Percentiles rank a stretch among this genome's conserved stretches.
Evolutionary conservation across 177 flowering plant species (phyloP).

Genomic region (Telopea speciosissima): DNA sequence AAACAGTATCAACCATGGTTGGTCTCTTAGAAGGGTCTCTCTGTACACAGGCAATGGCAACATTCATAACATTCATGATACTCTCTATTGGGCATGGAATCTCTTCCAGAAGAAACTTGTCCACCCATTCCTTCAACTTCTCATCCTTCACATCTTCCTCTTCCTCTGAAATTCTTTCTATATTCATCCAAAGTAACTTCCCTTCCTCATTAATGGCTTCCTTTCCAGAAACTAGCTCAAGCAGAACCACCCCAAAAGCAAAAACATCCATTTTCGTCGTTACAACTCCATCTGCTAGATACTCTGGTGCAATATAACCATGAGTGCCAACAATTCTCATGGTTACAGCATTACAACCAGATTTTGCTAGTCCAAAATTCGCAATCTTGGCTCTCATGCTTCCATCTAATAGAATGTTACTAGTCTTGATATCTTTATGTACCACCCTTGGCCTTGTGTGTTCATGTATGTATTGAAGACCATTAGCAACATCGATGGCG

Average conservation of each 20-base stretch:
- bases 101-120: constrained; percentile 26
- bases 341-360: constrained; percentile 91
- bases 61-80: constrained; percentile 50
- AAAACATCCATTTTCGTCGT: constrained; percentile 83
- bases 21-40: constrained; percentile 63
- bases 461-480: constrained; percentile 87
- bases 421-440: constrained; percentile 84
- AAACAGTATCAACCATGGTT: constrained; percentile 78
- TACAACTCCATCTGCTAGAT: constrained; percentile 72
- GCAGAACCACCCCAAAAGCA: constrained; percentile 81
- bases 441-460: constrained; percentile 84
- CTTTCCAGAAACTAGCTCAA: constrained; percentile 73
- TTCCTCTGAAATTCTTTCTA: constrained; percentile 29
- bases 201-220: constrained; percentile 61
- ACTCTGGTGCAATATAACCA: constrained; percentile 92
- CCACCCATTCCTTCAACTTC: constrained; percentile 52
- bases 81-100: constrained; percentile 47
- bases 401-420: constrained; percentile 77
- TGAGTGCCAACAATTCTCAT: constrained; percentile 88
- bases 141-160: constrained; percentile 35
- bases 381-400: constrained; percentile 87
- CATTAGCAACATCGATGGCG: constrained; percentile 79
- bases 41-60: constrained; percentile 62
- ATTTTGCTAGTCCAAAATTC: constrained; percentile 82
- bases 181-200: constrained; percentile 47